Percentiles rank a stretch among this genome's conserved stretches.
These are phyloP conservation scores for Bidens hawaiensis DNA, from an alignment of 140 eudicot species.

Conservation along the genomic window DNA sequence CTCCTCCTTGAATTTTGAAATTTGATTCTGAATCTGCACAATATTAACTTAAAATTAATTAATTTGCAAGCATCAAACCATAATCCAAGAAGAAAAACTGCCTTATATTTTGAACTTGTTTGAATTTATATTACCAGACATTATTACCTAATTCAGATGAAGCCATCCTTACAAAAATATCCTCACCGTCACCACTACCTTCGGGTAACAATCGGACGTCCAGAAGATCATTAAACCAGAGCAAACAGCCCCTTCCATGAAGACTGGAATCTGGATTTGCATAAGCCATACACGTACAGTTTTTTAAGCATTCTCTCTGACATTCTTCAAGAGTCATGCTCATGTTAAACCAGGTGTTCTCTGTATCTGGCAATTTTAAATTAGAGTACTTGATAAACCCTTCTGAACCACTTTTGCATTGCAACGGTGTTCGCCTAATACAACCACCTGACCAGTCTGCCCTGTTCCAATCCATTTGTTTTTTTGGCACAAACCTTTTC, in stretches of 20 bases:
- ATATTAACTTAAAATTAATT: background rate
- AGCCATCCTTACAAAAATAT: constrained; percentile 30
- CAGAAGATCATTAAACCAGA: constrained; percentile 22
- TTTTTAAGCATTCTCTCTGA: constrained; percentile 33
- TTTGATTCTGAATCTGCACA: constrained; percentile 2
- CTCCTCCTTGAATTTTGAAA: background rate
- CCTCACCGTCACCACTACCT: constrained; percentile 28
- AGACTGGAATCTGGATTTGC: constrained; percentile 19
- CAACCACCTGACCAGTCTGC: constrained; percentile 48
- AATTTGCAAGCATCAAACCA: background rate
- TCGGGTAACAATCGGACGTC: constrained; percentile 14
- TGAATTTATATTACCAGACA: too few relatives aligned
- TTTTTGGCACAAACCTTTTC: constrained; percentile 26
- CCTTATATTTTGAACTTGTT: too few relatives aligned
- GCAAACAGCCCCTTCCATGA: constrained; percentile 36
- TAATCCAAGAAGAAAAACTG: background rate
- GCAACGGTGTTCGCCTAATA: constrained; percentile 30
- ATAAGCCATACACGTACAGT: constrained; percentile 49
- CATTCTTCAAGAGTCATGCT: constrained; percentile 43
- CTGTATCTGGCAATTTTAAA: constrained; percentile 44
- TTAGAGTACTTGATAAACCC: constrained; percentile 41
- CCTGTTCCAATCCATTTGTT: constrained; percentile 13
- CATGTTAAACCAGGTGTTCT: constrained; percentile 27
- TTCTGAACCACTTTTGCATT: constrained; percentile 45
- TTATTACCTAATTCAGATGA: constrained; percentile 22